These are phyloP conservation scores for Phytomonas serpens DNA, from an alignment of 208 protist genomes.

Conservation along the genomic window DNA sequence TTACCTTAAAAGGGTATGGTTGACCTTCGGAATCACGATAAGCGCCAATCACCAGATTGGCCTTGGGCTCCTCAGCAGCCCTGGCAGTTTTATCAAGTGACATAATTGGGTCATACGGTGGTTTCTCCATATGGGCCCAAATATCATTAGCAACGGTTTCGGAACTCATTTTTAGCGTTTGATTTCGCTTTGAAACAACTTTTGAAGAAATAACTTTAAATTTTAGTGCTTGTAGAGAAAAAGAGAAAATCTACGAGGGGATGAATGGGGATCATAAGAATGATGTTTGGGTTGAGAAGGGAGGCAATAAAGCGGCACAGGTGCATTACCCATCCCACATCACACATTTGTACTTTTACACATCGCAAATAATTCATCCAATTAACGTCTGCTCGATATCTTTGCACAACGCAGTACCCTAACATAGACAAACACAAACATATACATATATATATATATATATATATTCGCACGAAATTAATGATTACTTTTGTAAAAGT, in stretches of 20 bases:
- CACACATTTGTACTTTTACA: background rate
- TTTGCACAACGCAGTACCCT: too few relatives aligned
- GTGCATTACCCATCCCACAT: too few relatives aligned
- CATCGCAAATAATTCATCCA: background rate
- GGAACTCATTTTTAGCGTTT: slow-evolving; percentile 17
- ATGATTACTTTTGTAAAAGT: background rate
- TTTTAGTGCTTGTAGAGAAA: background rate
- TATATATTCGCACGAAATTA: slow-evolving; percentile 1
- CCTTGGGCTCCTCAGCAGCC: slow-evolving; percentile 73
- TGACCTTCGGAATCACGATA: slow-evolving; percentile 94
- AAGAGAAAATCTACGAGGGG: background rate
- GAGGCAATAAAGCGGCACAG: background rate
- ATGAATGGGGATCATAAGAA: background rate
- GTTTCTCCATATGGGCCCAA: slow-evolving; percentile 22
- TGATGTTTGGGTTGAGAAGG: background rate
- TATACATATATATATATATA: background rate
- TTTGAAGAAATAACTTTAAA: slow-evolving; percentile 1
- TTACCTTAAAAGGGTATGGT: slow-evolving; percentile 89
- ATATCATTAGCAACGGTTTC: background rate
- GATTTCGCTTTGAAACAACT: slow-evolving; percentile 11
- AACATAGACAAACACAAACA: background rate
- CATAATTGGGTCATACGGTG: slow-evolving; percentile 54
- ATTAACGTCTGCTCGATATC: background rate
- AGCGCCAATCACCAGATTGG: slow-evolving; percentile 96
- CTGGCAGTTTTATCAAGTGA: slow-evolving; percentile 25